phyloP scores from a whole-genome alignment of 441 rosid species.

The Eruca vesicaria region DNA sequence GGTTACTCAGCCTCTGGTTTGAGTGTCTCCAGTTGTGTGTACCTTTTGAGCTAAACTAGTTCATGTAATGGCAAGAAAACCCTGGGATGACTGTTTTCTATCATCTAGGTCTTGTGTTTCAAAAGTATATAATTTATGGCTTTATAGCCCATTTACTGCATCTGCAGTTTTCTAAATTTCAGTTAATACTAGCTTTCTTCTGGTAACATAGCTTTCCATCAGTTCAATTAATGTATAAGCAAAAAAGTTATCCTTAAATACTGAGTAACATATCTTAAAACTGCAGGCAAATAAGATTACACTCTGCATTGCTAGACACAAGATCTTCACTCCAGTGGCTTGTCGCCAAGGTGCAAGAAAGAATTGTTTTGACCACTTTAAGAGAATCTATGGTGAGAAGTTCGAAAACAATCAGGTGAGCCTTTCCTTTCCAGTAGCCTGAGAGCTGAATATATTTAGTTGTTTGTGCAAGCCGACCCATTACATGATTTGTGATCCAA shows the following conservation, averaged over 20 bases:
- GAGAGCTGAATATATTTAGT: too few relatives aligned
- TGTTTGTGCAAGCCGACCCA: too few relatives aligned
- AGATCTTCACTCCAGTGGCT: slow-evolving; percentile 73
- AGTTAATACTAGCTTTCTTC: background rate
- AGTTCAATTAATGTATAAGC: background rate
- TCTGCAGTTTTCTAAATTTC: background rate
- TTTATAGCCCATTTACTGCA: background rate
- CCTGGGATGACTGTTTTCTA: background rate
- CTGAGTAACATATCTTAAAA: background rate
- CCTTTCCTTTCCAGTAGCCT: slow-evolving; percentile 15
- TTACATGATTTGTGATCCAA: too few relatives aligned
- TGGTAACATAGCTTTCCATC: background rate
- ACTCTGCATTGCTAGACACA: slow-evolving; percentile 43
- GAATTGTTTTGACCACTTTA: slow-evolving; percentile 62
- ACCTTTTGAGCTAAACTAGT: slow-evolving; percentile 7
- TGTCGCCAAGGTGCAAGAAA: slow-evolving; percentile 63
- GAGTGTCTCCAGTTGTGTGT: slow-evolving; percentile 2
- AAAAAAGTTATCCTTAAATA: background rate
- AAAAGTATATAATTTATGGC: background rate
- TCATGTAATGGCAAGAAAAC: background rate
- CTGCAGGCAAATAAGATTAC: slow-evolving; percentile 56
- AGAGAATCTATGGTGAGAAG: slow-evolving; percentile 52
- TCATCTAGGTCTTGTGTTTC: background rate
- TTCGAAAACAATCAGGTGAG: slow-evolving; percentile 66
- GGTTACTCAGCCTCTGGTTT: slow-evolving; percentile 3